Percentiles rank a stretch among this genome's conserved stretches.
phyloP scores from a whole-genome alignment of 208 protist genomes.

The Leishmania martiniquensis region DNA sequence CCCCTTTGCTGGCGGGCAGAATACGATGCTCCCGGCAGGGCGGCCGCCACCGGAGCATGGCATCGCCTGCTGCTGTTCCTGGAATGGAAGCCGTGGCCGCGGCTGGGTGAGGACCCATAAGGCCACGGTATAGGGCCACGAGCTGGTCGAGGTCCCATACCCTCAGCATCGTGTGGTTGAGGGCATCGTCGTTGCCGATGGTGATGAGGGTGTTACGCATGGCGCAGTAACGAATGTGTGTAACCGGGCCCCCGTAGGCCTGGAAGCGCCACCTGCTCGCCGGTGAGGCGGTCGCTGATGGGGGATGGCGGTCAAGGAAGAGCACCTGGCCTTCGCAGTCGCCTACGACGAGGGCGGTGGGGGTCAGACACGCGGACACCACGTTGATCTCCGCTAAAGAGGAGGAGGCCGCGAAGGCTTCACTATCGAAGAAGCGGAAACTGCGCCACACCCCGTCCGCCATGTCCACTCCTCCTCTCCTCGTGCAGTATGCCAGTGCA shows the following conservation, averaged over 20 bases:
- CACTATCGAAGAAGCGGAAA: conserved; percentile 77
- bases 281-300: not conserved
- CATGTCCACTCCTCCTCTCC: not conserved
- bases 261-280: conserved; percentile 51
- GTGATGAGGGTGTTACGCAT: conserved; percentile 69
- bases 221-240: conserved; percentile 58
- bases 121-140: conserved; percentile 27
- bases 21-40: conserved; percentile 51
- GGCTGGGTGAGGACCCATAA: conserved; percentile 2
- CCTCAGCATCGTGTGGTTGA: conserved; percentile 62
- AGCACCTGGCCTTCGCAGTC: conserved; percentile 78
- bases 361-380: conserved; percentile 72
- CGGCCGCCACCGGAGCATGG: conserved; percentile 32
- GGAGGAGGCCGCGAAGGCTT: conserved; percentile 23
- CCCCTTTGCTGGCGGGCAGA: conserved; percentile 34
- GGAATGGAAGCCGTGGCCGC: not conserved
- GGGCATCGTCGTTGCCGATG: conserved; percentile 76
- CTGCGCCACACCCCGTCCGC: conserved; percentile 31
- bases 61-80: not conserved
- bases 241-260: conserved; percentile 79
- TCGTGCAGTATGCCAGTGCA: not conserved
- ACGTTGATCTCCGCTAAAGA: conserved; percentile 53
- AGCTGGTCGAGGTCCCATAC: conserved; percentile 54
- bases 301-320: conserved; percentile 62
- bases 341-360: conserved; percentile 84